These are phyloP conservation scores for Salix arbutifolia DNA, from an alignment of 345 rosid genomes.

Conservation along the genomic window DNA sequence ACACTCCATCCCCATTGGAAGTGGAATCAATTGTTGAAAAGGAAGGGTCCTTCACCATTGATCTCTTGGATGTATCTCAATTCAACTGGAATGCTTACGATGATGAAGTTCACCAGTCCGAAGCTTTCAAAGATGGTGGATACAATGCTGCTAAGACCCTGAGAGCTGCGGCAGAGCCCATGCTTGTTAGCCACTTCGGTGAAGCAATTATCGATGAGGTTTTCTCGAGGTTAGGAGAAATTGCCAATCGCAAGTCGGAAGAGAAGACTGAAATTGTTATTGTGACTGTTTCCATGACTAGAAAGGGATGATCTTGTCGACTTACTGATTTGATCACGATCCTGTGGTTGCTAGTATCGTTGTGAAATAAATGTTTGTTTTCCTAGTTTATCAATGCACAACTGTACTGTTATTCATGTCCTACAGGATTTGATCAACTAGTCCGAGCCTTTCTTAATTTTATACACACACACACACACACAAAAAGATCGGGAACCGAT, in stretches of 20 bases:
- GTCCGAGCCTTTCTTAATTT: too few relatives aligned
- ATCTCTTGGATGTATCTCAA: slow-evolving; percentile 33
- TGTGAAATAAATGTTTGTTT: too few relatives aligned
- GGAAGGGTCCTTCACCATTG: slow-evolving; percentile 43
- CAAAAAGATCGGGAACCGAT: too few relatives aligned
- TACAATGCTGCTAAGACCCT: slow-evolving; percentile 35
- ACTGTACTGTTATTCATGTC: too few relatives aligned
- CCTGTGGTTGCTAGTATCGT: too few relatives aligned
- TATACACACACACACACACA: too few relatives aligned
- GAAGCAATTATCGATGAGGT: slow-evolving; percentile 26
- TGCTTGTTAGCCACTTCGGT: slow-evolving; percentile 49
- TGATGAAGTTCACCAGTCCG: not conserved
- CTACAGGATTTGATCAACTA: too few relatives aligned
- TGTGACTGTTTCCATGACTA: slow-evolving; percentile 27
- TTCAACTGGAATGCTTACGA: slow-evolving; percentile 31
- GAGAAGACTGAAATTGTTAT: slow-evolving; percentile 36
- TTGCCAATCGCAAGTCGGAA: slow-evolving; percentile 29
- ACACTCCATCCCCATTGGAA: slow-evolving; percentile 46
- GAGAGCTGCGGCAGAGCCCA: slow-evolving; percentile 56
- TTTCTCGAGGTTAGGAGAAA: slow-evolving; percentile 17
- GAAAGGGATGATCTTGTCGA: not conserved
- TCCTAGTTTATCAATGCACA: too few relatives aligned
- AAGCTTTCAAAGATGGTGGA: slow-evolving; percentile 18
- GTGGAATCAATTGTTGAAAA: slow-evolving; percentile 28
- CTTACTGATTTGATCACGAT: too few relatives aligned